These are phyloP conservation scores for Morella rubra DNA, from an alignment of 306 rosid species.

Conservation along the genomic window DNA sequence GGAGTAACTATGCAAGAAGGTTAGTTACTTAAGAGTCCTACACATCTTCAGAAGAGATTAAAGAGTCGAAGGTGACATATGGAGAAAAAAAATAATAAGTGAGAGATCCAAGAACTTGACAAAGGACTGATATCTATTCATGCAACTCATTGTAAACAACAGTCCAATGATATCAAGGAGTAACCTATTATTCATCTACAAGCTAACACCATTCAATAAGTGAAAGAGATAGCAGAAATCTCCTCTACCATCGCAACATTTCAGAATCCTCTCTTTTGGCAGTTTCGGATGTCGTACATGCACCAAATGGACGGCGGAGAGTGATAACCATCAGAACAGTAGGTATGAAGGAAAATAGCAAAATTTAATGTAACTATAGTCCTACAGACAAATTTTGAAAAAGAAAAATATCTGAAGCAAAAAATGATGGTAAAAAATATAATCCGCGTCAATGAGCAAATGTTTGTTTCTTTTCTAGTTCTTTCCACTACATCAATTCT, in stretches of 20 bases:
- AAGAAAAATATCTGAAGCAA: too few relatives aligned
- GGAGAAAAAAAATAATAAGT: background rate
- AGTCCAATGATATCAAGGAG: background rate
- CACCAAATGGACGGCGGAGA: background rate
- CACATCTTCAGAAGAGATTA: too few relatives aligned
- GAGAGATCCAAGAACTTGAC: background rate
- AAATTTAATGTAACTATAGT: background rate
- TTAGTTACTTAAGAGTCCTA: too few relatives aligned
- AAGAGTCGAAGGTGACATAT: background rate
- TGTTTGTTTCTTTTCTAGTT: too few relatives aligned
- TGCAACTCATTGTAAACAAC: background rate
- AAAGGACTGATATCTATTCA: background rate
- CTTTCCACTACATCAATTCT: too few relatives aligned
- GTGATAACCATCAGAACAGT: background rate
- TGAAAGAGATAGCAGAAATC: background rate
- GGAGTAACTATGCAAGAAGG: too few relatives aligned
- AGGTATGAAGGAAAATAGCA: background rate
- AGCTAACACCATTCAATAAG: too few relatives aligned
- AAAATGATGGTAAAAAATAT: too few relatives aligned
- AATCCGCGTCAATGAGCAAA: too few relatives aligned
- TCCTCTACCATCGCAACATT: background rate
- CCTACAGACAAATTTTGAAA: background rate
- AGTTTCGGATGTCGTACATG: too few relatives aligned
- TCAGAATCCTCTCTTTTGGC: background rate
- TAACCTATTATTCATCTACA: too few relatives aligned